Percentiles rank a stretch among this genome's conserved stretches.
Conservation (phyloP, 306 rosid species). For the Cucumis cinereus region DNA sequence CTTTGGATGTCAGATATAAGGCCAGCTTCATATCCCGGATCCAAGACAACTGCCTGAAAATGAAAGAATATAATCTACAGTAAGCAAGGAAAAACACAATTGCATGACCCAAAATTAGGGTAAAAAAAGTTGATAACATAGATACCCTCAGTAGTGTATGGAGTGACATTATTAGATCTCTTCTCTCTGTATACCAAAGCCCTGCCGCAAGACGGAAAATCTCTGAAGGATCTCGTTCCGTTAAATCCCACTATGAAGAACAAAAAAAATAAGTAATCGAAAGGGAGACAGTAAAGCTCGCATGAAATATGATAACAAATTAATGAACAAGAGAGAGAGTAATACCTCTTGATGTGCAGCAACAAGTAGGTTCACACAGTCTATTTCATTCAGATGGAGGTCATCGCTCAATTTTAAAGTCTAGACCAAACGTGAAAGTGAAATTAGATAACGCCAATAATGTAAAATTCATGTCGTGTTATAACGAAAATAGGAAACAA, state of each 20-base stretch:
- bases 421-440: constrained; percentile 32
- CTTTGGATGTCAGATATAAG: constrained; percentile 65
- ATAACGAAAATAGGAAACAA: not conserved
- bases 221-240: constrained; percentile 83
- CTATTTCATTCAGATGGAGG: constrained; percentile 81
- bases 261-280: not conserved
- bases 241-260: constrained; percentile 62
- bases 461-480: not conserved
- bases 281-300: not conserved
- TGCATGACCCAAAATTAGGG: constrained; percentile 7
- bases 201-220: constrained; percentile 78
- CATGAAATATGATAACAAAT: not conserved
- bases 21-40: constrained; percentile 79
- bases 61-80: constrained; percentile 1
- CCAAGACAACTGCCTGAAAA: constrained; percentile 87
- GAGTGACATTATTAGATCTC: constrained; percentile 75
- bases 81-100: not conserved
- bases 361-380: constrained; percentile 75
- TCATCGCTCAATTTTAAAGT: constrained; percentile 88
- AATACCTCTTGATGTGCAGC: constrained; percentile 81
- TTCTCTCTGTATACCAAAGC: constrained; percentile 93
- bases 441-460: not conserved
- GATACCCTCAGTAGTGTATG: constrained; percentile 77
- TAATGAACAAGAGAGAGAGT: not conserved
- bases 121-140: constrained; percentile 1